Evolutionary conservation across 768 basidiomycete genomes (phyloP).

Genomic region (Lyophyllum decastes): DNA sequence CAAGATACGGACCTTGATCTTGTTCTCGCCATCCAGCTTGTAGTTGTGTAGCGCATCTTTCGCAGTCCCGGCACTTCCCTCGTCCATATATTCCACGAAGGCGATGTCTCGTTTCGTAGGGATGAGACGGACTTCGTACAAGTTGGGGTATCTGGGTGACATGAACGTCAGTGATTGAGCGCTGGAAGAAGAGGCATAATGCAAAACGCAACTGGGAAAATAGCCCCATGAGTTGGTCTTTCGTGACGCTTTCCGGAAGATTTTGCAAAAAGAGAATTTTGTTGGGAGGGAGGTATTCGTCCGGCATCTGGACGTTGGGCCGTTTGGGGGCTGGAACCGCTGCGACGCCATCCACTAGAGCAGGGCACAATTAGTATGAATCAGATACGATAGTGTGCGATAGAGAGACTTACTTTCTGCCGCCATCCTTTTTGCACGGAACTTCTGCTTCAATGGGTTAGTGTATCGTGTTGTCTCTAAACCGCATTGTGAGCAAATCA

Average conservation of each 20-base stretch:
- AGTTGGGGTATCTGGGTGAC: constrained; percentile 78
- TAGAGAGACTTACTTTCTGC: constrained; percentile 60
- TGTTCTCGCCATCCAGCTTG: constrained; percentile 96
- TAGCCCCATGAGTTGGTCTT: constrained; percentile 86
- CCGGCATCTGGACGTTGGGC: constrained; percentile 94
- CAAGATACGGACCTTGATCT: constrained; percentile 78
- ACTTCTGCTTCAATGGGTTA: constrained; percentile 89
- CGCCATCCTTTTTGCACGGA: constrained; percentile 78
- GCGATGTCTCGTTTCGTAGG: constrained; percentile 97
- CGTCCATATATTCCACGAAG: constrained; percentile 97
- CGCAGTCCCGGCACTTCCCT: constrained; percentile 84
- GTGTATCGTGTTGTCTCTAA: constrained; percentile 80
- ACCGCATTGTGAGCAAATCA: constrained; percentile 6
- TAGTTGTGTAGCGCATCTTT: constrained; percentile 98
- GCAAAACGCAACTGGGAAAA: constrained; percentile 73
- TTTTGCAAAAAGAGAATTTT: constrained; percentile 99
- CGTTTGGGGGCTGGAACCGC: constrained; percentile 70
- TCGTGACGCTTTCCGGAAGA: constrained; percentile 88
- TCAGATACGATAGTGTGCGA: constrained; percentile 1
- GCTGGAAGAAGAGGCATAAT: neutral
- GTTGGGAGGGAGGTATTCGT: constrained; percentile 99
- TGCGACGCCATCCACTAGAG: constrained; percentile 66
- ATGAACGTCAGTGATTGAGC: neutral
- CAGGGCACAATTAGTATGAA: constrained; percentile 11
- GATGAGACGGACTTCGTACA: constrained; percentile 98